Evolutionary conservation across 2,329 filamentous ascomycete genomes (phyloP).

Genomic region (Thelonectria olida): DNA sequence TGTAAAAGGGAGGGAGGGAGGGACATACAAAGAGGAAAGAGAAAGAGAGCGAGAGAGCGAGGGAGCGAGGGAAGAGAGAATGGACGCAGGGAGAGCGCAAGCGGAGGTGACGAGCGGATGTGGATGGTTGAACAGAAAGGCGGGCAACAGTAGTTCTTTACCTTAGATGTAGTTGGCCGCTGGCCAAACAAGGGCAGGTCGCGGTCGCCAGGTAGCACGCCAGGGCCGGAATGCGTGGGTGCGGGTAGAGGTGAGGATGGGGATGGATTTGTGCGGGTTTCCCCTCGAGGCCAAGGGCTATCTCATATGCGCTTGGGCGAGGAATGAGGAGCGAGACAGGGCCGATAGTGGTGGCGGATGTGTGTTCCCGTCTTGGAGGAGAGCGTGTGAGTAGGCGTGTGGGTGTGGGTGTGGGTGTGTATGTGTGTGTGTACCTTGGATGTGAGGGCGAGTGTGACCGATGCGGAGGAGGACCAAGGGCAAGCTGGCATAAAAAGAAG

Average conservation of each 20-base stretch:
- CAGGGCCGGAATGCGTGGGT: conserved; percentile 40
- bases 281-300: conserved; percentile 44
- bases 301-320: conserved; percentile 37
- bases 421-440: conserved; percentile 1
- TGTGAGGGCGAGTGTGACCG: conserved; percentile 12
- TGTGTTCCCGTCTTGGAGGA: conserved; percentile 8
- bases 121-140: conserved; percentile 17
- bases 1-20: not conserved
- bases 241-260: conserved; percentile 24
- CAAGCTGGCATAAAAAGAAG: not conserved
- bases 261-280: conserved; percentile 27
- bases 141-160: conserved; percentile 31
- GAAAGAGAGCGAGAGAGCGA: conserved; percentile 16
- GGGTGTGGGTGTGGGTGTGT: conserved; percentile 9
- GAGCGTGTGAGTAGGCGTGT: conserved; percentile 5
- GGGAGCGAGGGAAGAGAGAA: conserved; percentile 5
- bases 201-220: conserved; percentile 28
- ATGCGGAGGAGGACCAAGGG: not conserved
- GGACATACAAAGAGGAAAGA: not conserved
- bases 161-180: conserved; percentile 38
- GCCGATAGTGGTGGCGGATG: conserved; percentile 21
- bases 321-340: conserved; percentile 51
- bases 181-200: conserved; percentile 40
- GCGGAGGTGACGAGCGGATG: conserved; percentile 21
- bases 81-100: conserved; percentile 13